Evolutionary conservation across 371 early-diverging fungal species (phyloP), one percentile per base, ranked within the genome.

Genomic region (Dichotomocladium elegans): DNA sequence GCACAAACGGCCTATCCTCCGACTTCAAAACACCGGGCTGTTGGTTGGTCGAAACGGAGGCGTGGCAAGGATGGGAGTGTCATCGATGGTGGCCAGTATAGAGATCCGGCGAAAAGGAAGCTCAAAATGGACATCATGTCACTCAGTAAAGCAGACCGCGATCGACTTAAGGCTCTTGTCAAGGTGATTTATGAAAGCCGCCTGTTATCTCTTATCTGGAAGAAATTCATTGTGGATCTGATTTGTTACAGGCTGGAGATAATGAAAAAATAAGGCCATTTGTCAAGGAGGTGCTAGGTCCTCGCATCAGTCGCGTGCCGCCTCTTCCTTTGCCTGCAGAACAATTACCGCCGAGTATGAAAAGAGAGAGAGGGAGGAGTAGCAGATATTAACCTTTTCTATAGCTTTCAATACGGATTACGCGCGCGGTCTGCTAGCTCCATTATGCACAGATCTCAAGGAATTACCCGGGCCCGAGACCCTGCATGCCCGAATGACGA

Each of bases 101-200:
- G 68, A 57, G 80, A 85, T 56, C 81, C 80, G 3, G 73, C 58
- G 45, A 79, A 85, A 61, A 64, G 77, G 43, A 75, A 80, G 34
- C 66, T 90, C 26, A 90, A 88, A 69, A 63, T 83, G 60, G 80
- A 87, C 45, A 77, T 90, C 17, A 80, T 87, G 77, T 83, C 87
- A 45, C 66, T 90, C 28, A 81, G 81, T 27, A 88, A 88, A 57
- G 58, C 79, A 25, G 90, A 90, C 47, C 77, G 89, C 33, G 86
- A 88, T 43, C 68, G 81, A 22, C 66, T 88, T 47, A 87, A 86
- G 55, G 58, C 69, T 4, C 67, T 88, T 40, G 64, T 80, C 15
- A 83, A 82, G 67, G 74, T 68, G 65, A 53, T 35, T n/a, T n/a
- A n/a, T n/a, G n/a, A n/a, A n/a, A n/a, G n/a, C n/a, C n/a, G n/a